Evolutionary conservation across 106 monocot genomes (phyloP).

Genomic region (Apostasia shenzhenica): DNA sequence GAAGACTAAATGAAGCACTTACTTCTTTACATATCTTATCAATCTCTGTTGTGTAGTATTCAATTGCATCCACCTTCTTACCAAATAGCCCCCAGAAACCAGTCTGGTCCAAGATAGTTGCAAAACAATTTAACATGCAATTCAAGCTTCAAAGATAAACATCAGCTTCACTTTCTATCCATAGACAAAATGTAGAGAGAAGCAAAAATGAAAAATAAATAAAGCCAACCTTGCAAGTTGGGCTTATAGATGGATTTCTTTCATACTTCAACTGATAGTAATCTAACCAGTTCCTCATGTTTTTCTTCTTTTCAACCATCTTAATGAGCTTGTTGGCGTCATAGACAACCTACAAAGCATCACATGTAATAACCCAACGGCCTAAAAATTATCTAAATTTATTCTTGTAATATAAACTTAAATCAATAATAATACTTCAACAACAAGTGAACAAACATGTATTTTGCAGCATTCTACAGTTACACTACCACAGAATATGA

Average conservation of each 20-base stretch:
- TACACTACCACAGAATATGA: no score
- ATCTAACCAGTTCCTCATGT: slow-evolving; percentile 44
- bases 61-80: slow-evolving; percentile 45
- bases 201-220: neutral
- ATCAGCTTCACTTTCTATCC: neutral
- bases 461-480: no score
- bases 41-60: slow-evolving; percentile 39
- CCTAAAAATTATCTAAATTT: no score
- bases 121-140: neutral
- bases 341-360: slow-evolving; percentile 33
- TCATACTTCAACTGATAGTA: slow-evolving; percentile 48
- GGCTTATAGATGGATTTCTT: slow-evolving; percentile 32
- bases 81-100: slow-evolving; percentile 58
- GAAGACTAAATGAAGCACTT: slow-evolving; percentile 3
- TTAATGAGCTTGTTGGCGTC: slow-evolving; percentile 56
- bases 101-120: slow-evolving; percentile 19
- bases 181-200: neutral
- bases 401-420: no score
- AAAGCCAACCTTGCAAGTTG: slow-evolving; percentile 40
- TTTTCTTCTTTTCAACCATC: slow-evolving; percentile 39
- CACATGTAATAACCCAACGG: no score
- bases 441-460: no score
- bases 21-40: slow-evolving; percentile 45
- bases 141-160: no score
- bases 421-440: no score